Conservation (phyloP, 495 filamentous ascomycete genomes). For the Penicillium odoratum region DNA sequence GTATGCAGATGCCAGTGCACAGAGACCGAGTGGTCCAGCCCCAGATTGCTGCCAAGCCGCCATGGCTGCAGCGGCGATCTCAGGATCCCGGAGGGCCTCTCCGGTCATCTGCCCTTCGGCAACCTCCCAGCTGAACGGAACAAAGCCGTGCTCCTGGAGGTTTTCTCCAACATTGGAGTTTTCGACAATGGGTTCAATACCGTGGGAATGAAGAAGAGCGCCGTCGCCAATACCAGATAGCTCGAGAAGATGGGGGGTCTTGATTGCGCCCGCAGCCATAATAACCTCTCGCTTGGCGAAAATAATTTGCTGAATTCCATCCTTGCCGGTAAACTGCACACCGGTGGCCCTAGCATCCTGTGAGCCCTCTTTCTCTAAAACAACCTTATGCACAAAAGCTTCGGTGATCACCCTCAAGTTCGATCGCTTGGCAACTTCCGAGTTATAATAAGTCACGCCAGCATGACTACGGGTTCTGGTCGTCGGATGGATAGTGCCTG, state of each 20-base stretch:
- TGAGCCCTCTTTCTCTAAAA: conserved; percentile 34
- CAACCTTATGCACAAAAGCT: conserved; percentile 45
- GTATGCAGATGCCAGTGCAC: neutral
- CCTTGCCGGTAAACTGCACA: conserved; percentile 30
- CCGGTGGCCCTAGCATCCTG: conserved; percentile 24
- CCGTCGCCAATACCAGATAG: conserved; percentile 55
- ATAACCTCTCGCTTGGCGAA: conserved; percentile 55
- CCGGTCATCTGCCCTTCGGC: conserved; percentile 1
- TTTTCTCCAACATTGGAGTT: conserved; percentile 47
- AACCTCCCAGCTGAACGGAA: conserved; percentile 11
- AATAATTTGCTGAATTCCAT: conserved; percentile 39
- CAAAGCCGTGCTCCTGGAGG: conserved; percentile 43
- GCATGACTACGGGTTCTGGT: conserved; percentile 40
- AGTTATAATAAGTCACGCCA: conserved; percentile 36
- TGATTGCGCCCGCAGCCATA: conserved; percentile 46
- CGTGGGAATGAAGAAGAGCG: conserved; percentile 25
- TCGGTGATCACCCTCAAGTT: conserved; percentile 51
- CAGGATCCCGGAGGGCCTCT: neutral
- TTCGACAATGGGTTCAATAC: conserved; percentile 38
- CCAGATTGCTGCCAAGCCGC: neutral
- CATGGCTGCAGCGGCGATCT: neutral
- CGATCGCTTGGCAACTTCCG: conserved; percentile 32
- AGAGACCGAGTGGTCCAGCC: neutral
- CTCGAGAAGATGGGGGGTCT: conserved; percentile 57
- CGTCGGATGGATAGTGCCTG: conserved; percentile 42